Evolutionary conservation across 2,329 filamentous ascomycete genomes (phyloP).

Genomic region (Hypoxylon sp.): DNA sequence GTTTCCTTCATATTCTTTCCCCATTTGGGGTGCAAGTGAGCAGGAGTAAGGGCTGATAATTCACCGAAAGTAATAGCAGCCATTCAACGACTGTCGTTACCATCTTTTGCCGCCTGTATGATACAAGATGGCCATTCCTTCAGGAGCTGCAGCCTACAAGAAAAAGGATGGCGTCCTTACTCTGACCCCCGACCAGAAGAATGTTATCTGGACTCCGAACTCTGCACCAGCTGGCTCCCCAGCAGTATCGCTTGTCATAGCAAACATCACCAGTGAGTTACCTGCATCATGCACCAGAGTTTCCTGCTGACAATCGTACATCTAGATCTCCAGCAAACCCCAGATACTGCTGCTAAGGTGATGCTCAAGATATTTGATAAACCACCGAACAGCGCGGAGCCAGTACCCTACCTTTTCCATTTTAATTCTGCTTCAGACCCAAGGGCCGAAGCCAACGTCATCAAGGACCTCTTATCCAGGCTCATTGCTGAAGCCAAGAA

Average conservation of each 20-base stretch:
- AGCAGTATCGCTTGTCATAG: conserved; percentile 75
- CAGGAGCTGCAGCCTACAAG: conserved; percentile 83
- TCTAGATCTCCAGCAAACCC: conserved; percentile 92
- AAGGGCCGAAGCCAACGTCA: conserved; percentile 82
- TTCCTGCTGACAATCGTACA: conserved; percentile 18
- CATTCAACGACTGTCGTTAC: background rate
- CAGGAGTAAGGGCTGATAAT: background rate
- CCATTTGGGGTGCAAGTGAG: background rate
- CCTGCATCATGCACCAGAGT: conserved; percentile 13
- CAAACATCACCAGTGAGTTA: conserved; percentile 82
- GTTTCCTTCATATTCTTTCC: background rate
- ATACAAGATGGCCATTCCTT: conserved; percentile 66
- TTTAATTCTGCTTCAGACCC: conserved; percentile 84
- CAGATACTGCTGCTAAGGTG: conserved; percentile 86
- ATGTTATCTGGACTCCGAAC: conserved; percentile 84
- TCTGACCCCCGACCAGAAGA: conserved; percentile 77
- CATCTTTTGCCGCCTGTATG: background rate
- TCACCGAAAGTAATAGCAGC: background rate
- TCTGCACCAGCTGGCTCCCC: conserved; percentile 70
- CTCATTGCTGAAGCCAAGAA: conserved; percentile 78
- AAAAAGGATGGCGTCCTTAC: conserved; percentile 92
- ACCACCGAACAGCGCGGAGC: conserved; percentile 65
- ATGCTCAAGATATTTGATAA: conserved; percentile 94
- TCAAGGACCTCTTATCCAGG: conserved; percentile 84
- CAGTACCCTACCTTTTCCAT: conserved; percentile 83